A percentile compares a stretch with the other conserved stretches of the same genome.
phyloP scores from a whole-genome alignment of 1,284 basidiomycete species.

The Grifola frondosa region DNA sequence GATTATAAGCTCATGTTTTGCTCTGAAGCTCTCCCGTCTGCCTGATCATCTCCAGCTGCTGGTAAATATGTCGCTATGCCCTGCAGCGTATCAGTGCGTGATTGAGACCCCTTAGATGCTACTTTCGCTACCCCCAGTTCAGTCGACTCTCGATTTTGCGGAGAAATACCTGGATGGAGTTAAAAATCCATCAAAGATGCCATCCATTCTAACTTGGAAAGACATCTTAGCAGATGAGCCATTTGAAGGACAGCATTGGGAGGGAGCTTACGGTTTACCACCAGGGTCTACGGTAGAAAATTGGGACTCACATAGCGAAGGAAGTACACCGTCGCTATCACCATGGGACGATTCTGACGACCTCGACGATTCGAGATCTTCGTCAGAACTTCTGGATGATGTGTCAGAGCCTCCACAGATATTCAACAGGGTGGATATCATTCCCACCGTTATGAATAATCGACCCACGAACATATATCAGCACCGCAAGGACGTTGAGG shows the following conservation, averaged over 20 bases:
- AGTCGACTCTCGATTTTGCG: conserved; percentile 49
- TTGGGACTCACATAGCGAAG: conserved; percentile 43
- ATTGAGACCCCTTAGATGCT: conserved; percentile 41
- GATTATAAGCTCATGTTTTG: conserved; percentile 1
- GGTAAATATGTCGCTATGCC: conserved; percentile 38
- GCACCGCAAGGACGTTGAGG: conserved; percentile 54
- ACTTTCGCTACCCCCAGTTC: conserved; percentile 52
- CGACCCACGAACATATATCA: conserved; percentile 29
- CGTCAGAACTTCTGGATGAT: conserved; percentile 46
- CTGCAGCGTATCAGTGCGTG: no score
- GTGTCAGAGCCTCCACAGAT: conserved; percentile 38
- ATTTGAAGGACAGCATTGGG: conserved; percentile 78
- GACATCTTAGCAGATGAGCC: conserved; percentile 77
- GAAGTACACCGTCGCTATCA: conserved; percentile 50
- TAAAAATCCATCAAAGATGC: conserved; percentile 42
- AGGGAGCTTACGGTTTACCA: conserved; percentile 54
- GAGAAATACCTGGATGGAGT: conserved; percentile 48
- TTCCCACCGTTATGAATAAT: no score
- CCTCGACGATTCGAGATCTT: conserved; percentile 44
- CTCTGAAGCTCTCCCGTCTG: conserved; percentile 49
- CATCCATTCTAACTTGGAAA: conserved; percentile 59
- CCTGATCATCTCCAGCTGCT: conserved; percentile 72
- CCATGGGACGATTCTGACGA: conserved; percentile 44
- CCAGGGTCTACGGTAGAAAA: conserved; percentile 41
- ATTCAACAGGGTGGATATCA: no score